Evolutionary conservation across 2,329 filamentous ascomycete species (phyloP).

Genomic region (Aquanectria penicillioides): DNA sequence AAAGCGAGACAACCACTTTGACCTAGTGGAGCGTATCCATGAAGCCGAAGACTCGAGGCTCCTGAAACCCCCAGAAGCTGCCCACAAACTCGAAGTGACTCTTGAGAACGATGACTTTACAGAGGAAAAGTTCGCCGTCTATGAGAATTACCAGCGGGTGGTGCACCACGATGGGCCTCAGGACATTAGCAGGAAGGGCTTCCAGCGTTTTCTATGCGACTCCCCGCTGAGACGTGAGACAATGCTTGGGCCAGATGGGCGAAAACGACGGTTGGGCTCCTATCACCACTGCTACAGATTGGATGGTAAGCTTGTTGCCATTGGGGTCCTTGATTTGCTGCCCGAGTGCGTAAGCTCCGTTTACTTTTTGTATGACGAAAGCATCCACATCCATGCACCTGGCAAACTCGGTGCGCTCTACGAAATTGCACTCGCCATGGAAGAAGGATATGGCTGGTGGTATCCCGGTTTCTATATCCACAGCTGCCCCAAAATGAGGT

Average conservation of each 20-base stretch:
- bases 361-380: constrained; percentile 84
- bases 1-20: constrained; percentile 73
- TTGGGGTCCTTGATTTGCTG: constrained; percentile 80
- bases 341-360: constrained; percentile 83
- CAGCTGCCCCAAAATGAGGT: constrained; percentile 82
- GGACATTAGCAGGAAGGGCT: constrained; percentile 69
- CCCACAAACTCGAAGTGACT: constrained; percentile 74
- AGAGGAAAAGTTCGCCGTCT: constrained; percentile 79
- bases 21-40: constrained; percentile 73
- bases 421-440: constrained; percentile 76
- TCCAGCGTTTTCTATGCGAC: constrained; percentile 77
- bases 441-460: constrained; percentile 78
- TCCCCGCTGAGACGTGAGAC: constrained; percentile 69
- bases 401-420: constrained; percentile 81
- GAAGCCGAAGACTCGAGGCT: constrained; percentile 70
- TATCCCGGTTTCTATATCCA: constrained; percentile 88
- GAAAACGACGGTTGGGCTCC: constrained; percentile 70
- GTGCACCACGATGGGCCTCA: constrained; percentile 75
- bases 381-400: constrained; percentile 74
- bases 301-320: constrained; percentile 78
- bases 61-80: constrained; percentile 69
- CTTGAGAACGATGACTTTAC: constrained; percentile 77
- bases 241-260: constrained; percentile 57
- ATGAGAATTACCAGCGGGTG: constrained; percentile 77
- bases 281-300: constrained; percentile 86